Conservation (phyloP, 2,329 filamentous ascomycete species). For the Fusarium torulosum region DNA sequence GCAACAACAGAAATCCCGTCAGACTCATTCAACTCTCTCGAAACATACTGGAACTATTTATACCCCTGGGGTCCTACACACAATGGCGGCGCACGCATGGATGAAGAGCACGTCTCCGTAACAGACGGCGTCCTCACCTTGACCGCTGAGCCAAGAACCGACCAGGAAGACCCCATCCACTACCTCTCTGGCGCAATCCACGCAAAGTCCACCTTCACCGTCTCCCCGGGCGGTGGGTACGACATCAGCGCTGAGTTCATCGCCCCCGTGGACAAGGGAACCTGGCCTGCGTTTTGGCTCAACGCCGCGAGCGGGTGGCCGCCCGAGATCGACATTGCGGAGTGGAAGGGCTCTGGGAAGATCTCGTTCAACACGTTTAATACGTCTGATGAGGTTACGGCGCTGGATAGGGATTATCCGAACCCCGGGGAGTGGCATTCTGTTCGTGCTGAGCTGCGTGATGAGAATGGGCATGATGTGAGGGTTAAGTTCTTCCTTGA, state of each 20-base stretch:
- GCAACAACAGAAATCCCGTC: constrained; percentile 28
- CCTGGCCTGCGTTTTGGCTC: constrained; percentile 39
- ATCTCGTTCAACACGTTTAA: constrained; percentile 42
- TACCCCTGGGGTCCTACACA: constrained; percentile 35
- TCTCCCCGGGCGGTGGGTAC: constrained; percentile 26
- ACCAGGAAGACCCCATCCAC: constrained; percentile 30
- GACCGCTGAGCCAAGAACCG: constrained; percentile 30
- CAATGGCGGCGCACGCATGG: constrained; percentile 38
- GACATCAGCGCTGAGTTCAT: constrained; percentile 37
- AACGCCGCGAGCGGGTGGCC: constrained; percentile 38
- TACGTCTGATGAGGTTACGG: constrained; percentile 27
- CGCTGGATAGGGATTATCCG: constrained; percentile 28
- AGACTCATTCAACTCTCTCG: constrained; percentile 28
- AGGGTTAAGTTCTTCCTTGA: constrained; percentile 42
- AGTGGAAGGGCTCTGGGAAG: constrained; percentile 38
- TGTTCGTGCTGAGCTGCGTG: constrained; percentile 35
- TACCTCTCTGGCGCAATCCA: constrained; percentile 38
- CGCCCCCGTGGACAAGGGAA: constrained; percentile 26
- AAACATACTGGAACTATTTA: constrained; percentile 39
- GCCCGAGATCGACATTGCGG: constrained; percentile 37
- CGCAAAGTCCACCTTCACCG: constrained; percentile 35
- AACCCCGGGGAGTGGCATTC: constrained; percentile 34
- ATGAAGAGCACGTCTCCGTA: constrained; percentile 33
- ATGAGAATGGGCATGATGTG: constrained; percentile 36
- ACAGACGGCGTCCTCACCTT: constrained; percentile 28